phyloP scores from a whole-genome alignment of 2,329 filamentous ascomycete genomes.

The Zymoseptoria passerinii region DNA sequence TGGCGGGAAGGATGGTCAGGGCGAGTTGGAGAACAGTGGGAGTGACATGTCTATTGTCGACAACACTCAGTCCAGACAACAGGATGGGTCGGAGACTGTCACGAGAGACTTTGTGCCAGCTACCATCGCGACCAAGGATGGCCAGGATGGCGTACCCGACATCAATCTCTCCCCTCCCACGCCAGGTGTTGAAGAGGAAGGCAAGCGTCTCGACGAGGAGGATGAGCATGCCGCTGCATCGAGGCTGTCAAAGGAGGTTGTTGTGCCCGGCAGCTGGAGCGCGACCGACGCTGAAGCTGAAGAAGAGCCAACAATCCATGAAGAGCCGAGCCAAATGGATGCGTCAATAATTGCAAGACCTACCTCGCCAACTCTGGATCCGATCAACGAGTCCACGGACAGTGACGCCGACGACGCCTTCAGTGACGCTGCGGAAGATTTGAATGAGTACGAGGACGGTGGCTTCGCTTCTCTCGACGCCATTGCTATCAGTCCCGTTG shows the following conservation, averaged over 20 bases:
- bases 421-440: constrained; percentile 69
- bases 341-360: neutral
- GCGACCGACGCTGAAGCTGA: constrained; percentile 11
- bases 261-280: constrained; percentile 23
- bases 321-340: neutral
- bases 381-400: constrained; percentile 20
- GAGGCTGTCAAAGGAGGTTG: constrained; percentile 18
- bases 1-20: constrained; percentile 62
- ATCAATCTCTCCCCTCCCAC: constrained; percentile 31
- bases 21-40: constrained; percentile 52
- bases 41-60: constrained; percentile 16
- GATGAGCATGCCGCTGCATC: constrained; percentile 4
- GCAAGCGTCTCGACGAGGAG: constrained; percentile 12
- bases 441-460: constrained; percentile 55
- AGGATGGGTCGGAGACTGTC: constrained; percentile 8
- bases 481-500: constrained; percentile 53
- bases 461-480: constrained; percentile 68
- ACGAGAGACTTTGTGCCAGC: constrained; percentile 19
- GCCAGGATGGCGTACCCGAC: constrained; percentile 19
- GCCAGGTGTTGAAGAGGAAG: constrained; percentile 24
- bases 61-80: neutral
- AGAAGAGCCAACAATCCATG: constrained; percentile 2
- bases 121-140: neutral
- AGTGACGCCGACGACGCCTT: constrained; percentile 49
- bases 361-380: constrained; percentile 7